phyloP scores from a whole-genome alignment of 2,329 filamentous ascomycete genomes.

The Westerdykella ornata region DNA sequence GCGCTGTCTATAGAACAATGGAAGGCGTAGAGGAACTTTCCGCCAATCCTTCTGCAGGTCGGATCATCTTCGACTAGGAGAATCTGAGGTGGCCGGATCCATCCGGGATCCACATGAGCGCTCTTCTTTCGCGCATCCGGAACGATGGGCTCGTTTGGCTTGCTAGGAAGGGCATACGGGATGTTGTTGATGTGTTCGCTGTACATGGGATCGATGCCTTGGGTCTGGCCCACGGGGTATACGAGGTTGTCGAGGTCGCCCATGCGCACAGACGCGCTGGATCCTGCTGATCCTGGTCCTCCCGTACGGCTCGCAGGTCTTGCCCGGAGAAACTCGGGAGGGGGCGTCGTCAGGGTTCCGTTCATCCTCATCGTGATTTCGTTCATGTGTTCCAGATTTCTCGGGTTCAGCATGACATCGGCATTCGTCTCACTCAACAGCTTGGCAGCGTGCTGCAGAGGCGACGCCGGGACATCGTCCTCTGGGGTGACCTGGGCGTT shows the following conservation, averaged over 20 bases:
- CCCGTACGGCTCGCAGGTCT: constrained; percentile 41
- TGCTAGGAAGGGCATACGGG: constrained; percentile 71
- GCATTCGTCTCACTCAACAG: constrained; percentile 59
- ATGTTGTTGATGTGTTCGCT: constrained; percentile 93
- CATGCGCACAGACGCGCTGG: constrained; percentile 48
- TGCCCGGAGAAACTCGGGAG: constrained; percentile 48
- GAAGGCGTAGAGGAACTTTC: constrained; percentile 61
- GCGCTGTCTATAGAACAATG: constrained; percentile 58
- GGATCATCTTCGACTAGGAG: constrained; percentile 80
- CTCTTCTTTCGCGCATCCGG: constrained; percentile 56
- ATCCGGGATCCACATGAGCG: constrained; percentile 55
- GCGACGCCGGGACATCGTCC: constrained; percentile 60
- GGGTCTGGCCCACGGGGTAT: constrained; percentile 83
- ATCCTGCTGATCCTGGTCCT: constrained; percentile 43
- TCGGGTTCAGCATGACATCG: constrained; percentile 57
- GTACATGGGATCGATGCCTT: constrained; percentile 91
- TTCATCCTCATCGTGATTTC: constrained; percentile 52
- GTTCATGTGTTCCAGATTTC: constrained; percentile 60
- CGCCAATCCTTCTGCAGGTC: constrained; percentile 59
- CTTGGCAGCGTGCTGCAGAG: constrained; percentile 61
- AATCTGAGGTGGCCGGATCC: constrained; percentile 66
- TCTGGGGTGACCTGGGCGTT: constrained; percentile 43
- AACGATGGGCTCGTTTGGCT: constrained; percentile 44
- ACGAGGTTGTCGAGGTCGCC: constrained; percentile 65
- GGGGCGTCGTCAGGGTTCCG: constrained; percentile 51